These are phyloP conservation scores for Cyberlindnera samutprakarnensis DNA, from an alignment of 805 yeast genomes.

Conservation along the genomic window DNA sequence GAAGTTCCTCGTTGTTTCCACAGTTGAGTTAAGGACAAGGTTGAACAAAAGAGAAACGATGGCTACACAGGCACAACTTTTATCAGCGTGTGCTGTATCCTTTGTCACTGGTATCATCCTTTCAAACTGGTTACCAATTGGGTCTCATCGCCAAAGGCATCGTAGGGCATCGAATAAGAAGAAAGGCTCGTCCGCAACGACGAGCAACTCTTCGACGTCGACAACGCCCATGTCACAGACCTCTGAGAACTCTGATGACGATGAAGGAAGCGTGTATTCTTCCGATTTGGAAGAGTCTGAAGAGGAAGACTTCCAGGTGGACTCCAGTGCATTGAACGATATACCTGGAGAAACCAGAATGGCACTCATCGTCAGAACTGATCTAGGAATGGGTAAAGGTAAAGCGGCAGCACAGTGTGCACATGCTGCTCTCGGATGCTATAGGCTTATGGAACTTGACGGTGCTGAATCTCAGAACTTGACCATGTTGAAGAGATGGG, in stretches of 20 bases:
- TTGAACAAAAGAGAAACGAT: too few species aligned
- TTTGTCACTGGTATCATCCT: conserved; percentile 30
- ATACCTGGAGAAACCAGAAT: conserved; percentile 76
- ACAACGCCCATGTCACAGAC: too few species aligned
- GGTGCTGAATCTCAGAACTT: conserved; percentile 50
- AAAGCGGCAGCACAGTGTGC: conserved; percentile 97
- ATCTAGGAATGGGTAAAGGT: conserved; percentile 88
- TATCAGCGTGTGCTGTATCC: conserved; percentile 29
- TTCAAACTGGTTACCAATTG: conserved; percentile 15
- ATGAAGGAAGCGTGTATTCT: conserved; percentile 17
- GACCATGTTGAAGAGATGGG: conserved; percentile 67
- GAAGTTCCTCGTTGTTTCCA: too few species aligned
- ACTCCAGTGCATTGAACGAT: conserved; percentile 53
- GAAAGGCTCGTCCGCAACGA: too few species aligned
- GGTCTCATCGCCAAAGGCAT: conserved; percentile 4
- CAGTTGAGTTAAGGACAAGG: too few species aligned
- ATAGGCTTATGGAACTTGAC: conserved; percentile 54
- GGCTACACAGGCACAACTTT: conserved; percentile 21
- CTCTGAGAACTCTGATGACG: conserved; percentile 1
- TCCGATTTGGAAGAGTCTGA: conserved; percentile 33
- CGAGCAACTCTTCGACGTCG: too few species aligned
- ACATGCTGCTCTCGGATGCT: conserved; percentile 94
- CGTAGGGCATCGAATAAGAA: too few species aligned
- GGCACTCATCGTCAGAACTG: conserved; percentile 85
- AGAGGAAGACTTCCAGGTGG: conserved; percentile 50